Conservation (phyloP, 202 grass and related monocot species). For the Musa balbisiana region DNA sequence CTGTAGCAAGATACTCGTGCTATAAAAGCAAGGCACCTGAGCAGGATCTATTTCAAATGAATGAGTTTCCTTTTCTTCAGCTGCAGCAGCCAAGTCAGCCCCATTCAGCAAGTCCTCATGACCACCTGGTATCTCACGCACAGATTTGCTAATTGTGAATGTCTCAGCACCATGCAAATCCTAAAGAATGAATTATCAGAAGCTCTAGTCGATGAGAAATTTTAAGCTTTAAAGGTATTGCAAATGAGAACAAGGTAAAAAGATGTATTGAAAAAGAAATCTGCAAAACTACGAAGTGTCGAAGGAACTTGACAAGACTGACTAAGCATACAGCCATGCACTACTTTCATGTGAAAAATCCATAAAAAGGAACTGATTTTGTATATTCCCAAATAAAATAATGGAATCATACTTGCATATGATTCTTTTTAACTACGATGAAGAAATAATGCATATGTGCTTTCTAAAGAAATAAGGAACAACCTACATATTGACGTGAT, state of each 20-base stretch:
- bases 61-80: constrained; percentile 88
- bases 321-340: background rate
- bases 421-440: background rate
- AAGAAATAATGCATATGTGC: background rate
- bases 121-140: constrained; percentile 43
- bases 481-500: background rate
- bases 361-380: background rate
- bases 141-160: constrained; percentile 68
- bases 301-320: background rate
- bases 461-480: background rate
- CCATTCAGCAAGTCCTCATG: constrained; percentile 71
- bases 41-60: constrained; percentile 76
- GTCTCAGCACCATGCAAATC: constrained; percentile 45
- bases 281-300: background rate
- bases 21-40: constrained; percentile 45
- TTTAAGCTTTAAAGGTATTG: background rate
- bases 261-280: background rate
- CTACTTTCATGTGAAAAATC: background rate
- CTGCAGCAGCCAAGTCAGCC: constrained; percentile 67
- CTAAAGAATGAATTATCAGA: constrained; percentile 28
- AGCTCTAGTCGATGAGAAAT: background rate
- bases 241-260: background rate
- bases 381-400: background rate
- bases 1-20: background rate
- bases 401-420: background rate